Evolutionary conservation across 2,329 filamentous ascomycete species (phyloP).

Genomic region (Paraphaeosphaeria sporulosa): DNA sequence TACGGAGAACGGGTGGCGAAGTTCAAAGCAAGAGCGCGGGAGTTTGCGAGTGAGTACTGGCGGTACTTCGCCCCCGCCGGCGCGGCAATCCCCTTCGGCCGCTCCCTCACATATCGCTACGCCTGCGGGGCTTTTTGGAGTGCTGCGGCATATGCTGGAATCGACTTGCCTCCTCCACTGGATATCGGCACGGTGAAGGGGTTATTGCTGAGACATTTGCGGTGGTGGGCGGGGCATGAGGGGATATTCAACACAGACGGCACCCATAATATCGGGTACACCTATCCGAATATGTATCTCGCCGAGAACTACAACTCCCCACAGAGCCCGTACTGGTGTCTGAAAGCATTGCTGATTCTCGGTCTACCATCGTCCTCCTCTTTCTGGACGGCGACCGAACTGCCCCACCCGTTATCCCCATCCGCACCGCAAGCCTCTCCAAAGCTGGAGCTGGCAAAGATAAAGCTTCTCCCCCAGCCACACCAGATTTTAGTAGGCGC

Average conservation of each 20-base stretch:
- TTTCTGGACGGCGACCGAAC: slow-evolving; percentile 55
- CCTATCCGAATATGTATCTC: slow-evolving; percentile 60
- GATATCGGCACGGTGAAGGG: slow-evolving; percentile 52
- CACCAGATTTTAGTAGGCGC: slow-evolving; percentile 54
- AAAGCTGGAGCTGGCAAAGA: slow-evolving; percentile 9
- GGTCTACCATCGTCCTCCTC: slow-evolving; percentile 40
- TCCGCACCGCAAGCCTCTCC: not conserved
- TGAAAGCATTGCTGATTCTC: slow-evolving; percentile 56
- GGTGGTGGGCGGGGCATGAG: slow-evolving; percentile 53
- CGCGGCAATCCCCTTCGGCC: slow-evolving; percentile 58
- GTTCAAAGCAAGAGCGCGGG: slow-evolving; percentile 50
- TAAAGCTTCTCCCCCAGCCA: slow-evolving; percentile 31
- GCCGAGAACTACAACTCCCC: slow-evolving; percentile 63
- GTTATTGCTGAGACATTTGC: slow-evolving; percentile 55
- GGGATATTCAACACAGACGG: slow-evolving; percentile 57
- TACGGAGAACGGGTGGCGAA: slow-evolving; percentile 44
- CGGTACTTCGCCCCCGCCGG: slow-evolving; percentile 56
- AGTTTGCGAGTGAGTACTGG: slow-evolving; percentile 54
- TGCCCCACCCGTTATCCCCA: slow-evolving; percentile 28
- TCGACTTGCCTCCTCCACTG: slow-evolving; percentile 47
- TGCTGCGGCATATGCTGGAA: slow-evolving; percentile 49
- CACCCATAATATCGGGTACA: slow-evolving; percentile 54
- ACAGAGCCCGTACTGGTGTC: slow-evolving; percentile 60
- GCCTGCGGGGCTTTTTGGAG: slow-evolving; percentile 57
- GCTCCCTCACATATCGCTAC: slow-evolving; percentile 58